A percentile compares a stretch with the other conserved stretches of the same genome.
phyloP scores from a whole-genome alignment of 2,329 filamentous ascomycete species.

The Fusarium sulawesiense region DNA sequence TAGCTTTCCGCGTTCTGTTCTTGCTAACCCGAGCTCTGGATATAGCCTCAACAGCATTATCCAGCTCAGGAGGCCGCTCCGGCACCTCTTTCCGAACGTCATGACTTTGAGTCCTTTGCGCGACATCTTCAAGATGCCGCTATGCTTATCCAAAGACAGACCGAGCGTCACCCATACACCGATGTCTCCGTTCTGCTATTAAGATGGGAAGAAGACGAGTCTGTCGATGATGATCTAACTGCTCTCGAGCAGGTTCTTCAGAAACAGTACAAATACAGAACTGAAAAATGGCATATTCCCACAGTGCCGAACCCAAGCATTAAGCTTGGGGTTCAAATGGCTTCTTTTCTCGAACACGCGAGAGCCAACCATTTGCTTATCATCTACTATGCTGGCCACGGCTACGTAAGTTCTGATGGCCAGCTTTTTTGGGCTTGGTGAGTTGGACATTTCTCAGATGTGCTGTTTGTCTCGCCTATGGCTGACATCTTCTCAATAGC shows the following conservation, averaged over 20 bases:
- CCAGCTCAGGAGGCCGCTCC: constrained; percentile 55
- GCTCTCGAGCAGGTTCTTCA: constrained; percentile 68
- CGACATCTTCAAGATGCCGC: constrained; percentile 75
- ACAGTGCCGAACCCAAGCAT: constrained; percentile 68
- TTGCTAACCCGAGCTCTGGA: constrained; percentile 38
- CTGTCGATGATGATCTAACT: constrained; percentile 64
- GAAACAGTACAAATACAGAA: constrained; percentile 70
- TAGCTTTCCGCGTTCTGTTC: constrained; percentile 22
- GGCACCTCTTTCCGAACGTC: constrained; percentile 59
- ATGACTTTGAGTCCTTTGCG: constrained; percentile 75
- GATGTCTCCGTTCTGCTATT: constrained; percentile 70
- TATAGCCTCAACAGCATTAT: constrained; percentile 50
- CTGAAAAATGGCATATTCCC: constrained; percentile 71
- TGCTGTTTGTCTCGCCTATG: constrained; percentile 48
- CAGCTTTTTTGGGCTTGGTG: constrained; percentile 76
- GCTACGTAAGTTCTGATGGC: constrained; percentile 67
- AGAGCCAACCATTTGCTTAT: constrained; percentile 70
- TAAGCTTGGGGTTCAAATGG: constrained; percentile 71
- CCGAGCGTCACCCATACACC: constrained; percentile 67
- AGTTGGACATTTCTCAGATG: constrained; percentile 50
- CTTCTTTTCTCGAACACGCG: constrained; percentile 68
- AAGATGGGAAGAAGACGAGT: constrained; percentile 71
- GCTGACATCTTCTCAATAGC: constrained; percentile 59
- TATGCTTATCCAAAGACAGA: constrained; percentile 73
- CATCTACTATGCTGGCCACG: constrained; percentile 73